Evolutionary conservation across 768 basidiomycete genomes (phyloP).

Genomic region (Boletus tomentosulus): DNA sequence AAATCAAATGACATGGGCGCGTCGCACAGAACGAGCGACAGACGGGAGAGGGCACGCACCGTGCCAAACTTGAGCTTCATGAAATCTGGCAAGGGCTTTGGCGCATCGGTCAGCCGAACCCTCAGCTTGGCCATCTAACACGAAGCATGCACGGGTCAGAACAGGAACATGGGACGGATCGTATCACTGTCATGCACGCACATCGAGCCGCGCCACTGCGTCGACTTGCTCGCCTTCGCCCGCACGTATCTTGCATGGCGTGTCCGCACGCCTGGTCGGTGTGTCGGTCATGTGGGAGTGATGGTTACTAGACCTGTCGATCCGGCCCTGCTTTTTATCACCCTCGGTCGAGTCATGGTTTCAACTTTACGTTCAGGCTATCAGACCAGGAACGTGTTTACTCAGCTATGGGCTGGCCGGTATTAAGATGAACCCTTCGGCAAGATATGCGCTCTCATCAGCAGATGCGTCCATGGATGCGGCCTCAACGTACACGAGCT

Average conservation of each 20-base stretch:
- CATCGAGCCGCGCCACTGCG: conserved; percentile 12
- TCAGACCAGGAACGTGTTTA: not conserved
- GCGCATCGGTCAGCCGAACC: conserved; percentile 40
- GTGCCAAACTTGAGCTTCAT: conserved; percentile 54
- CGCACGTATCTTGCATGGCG: not conserved
- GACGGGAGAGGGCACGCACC: conserved; percentile 32
- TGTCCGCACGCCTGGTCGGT: not conserved
- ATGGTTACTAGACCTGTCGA: not conserved
- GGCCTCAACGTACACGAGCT: too few species aligned
- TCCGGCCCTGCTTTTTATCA: not conserved
- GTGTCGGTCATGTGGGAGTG: not conserved
- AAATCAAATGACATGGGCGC: not conserved
- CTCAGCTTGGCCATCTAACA: conserved; percentile 54
- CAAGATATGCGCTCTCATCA: not conserved
- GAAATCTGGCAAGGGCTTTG: conserved; percentile 48
- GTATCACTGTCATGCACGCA: conserved; percentile 7
- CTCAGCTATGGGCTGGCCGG: not conserved
- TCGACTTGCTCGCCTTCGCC: not conserved
- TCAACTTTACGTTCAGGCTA: not conserved
- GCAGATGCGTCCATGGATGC: not conserved
- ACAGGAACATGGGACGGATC: not conserved
- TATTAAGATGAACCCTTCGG: not conserved
- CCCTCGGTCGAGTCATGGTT: not conserved
- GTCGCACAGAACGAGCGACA: not conserved
- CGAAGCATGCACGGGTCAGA: too few species aligned